Conservation (phyloP, 2,329 filamentous ascomycete genomes). For the Fusarium beomiforme region DNA sequence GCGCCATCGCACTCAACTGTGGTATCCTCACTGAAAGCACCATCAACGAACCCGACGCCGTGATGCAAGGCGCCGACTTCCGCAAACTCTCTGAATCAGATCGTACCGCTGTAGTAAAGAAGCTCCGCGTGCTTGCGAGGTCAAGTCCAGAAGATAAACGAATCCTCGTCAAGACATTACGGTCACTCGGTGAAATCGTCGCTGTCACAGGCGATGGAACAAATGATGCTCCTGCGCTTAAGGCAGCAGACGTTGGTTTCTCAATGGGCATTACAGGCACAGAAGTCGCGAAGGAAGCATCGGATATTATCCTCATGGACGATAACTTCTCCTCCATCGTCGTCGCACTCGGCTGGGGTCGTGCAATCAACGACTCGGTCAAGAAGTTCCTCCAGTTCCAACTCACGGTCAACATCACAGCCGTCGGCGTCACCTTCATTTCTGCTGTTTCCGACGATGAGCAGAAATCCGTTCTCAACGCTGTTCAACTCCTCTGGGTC, state of each 20-base stretch:
- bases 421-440: slow-evolving; percentile 71
- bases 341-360: slow-evolving; percentile 73
- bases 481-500: slow-evolving; percentile 74
- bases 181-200: slow-evolving; percentile 72
- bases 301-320: slow-evolving; percentile 72
- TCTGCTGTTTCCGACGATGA: slow-evolving; percentile 64
- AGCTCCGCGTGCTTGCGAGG: slow-evolving; percentile 73
- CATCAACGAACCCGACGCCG: slow-evolving; percentile 51
- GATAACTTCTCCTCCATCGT: slow-evolving; percentile 74
- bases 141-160: slow-evolving; percentile 77
- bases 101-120: slow-evolving; percentile 63
- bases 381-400: slow-evolving; percentile 76
- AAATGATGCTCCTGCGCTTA: slow-evolving; percentile 73
- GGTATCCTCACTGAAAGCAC: slow-evolving; percentile 68
- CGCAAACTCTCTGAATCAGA: slow-evolving; percentile 62
- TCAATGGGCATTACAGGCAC: slow-evolving; percentile 75
- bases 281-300: slow-evolving; percentile 72
- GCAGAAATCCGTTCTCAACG: slow-evolving; percentile 70
- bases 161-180: slow-evolving; percentile 70
- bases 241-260: slow-evolving; percentile 73
- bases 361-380: slow-evolving; percentile 73
- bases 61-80: slow-evolving; percentile 67
- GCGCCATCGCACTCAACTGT: slow-evolving; percentile 55
- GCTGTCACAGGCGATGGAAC: slow-evolving; percentile 75
- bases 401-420: slow-evolving; percentile 77